Percentiles rank a stretch among this genome's conserved stretches.
phyloP scores from a whole-genome alignment of 148 eudicot genomes.

The Cornus suecica region DNA sequence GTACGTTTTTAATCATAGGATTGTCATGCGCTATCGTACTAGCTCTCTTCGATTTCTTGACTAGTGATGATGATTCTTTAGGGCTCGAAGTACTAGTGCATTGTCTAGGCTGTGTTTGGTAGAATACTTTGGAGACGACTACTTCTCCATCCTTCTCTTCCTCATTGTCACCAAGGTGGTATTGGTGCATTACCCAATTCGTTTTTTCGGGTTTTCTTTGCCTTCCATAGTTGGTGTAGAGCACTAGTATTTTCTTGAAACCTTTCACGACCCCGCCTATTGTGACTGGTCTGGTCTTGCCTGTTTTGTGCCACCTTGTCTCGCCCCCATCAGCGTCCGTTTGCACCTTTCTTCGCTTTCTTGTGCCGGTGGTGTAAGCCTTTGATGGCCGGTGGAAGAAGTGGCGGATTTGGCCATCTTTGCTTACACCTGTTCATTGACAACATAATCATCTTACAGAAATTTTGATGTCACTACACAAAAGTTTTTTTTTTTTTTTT shows the following conservation, averaged over 20 bases:
- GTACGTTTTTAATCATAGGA: slow-evolving; percentile 14
- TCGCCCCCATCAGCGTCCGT: slow-evolving; percentile 67
- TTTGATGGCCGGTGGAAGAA: slow-evolving; percentile 93
- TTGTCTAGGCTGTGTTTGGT: slow-evolving; percentile 91
- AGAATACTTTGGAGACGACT: slow-evolving; percentile 84
- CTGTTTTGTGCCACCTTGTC: slow-evolving; percentile 95
- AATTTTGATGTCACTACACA: no score
- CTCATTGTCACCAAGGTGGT: slow-evolving; percentile 71
- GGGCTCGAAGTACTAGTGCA: slow-evolving; percentile 32
- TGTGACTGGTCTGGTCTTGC: slow-evolving; percentile 70
- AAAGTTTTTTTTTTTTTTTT: no score
- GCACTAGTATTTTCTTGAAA: slow-evolving; percentile 79
- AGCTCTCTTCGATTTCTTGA: slow-evolving; percentile 6
- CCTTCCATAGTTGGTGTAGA: slow-evolving; percentile 88
- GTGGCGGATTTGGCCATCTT: slow-evolving; percentile 78
- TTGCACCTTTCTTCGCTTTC: slow-evolving; percentile 84
- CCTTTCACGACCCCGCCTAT: slow-evolving; percentile 50
- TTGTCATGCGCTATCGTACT: neutral
- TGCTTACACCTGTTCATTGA: slow-evolving; percentile 83
- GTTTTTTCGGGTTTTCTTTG: slow-evolving; percentile 88
- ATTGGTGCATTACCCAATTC: slow-evolving; percentile 96
- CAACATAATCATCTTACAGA: no score
- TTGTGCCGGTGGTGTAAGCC: slow-evolving; percentile 92
- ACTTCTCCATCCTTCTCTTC: slow-evolving; percentile 88
- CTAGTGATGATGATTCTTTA: slow-evolving; percentile 13